Evolutionary conservation across 2,329 filamentous ascomycete genomes (phyloP).

Genomic region (Botrytis fragariae): DNA sequence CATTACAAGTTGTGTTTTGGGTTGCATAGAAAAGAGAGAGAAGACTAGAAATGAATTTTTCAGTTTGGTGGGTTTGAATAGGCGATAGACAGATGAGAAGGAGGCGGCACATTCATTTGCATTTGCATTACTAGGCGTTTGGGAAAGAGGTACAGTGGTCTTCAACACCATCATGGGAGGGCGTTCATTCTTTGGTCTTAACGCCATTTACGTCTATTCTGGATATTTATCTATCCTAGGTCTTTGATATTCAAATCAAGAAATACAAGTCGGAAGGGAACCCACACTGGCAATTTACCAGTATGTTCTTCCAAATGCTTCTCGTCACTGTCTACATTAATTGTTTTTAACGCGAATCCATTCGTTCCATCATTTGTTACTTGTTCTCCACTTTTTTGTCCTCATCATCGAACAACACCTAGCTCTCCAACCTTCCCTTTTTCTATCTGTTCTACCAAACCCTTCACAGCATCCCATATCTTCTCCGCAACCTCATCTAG

Average conservation of each 20-base stretch:
- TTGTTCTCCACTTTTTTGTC: background rate
- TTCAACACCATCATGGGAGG: constrained; percentile 37
- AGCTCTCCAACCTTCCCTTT: constrained; percentile 37
- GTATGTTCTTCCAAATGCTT: background rate
- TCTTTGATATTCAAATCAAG: background rate
- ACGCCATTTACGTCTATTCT: constrained; percentile 32
- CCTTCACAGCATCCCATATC: constrained; percentile 39
- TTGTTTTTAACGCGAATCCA: background rate
- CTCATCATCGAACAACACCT: constrained; percentile 1
- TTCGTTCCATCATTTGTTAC: background rate
- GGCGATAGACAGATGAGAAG: constrained; percentile 37
- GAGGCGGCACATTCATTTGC: constrained; percentile 17
- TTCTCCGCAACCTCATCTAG: constrained; percentile 56
- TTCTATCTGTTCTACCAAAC: constrained; percentile 48
- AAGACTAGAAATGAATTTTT: constrained; percentile 97
- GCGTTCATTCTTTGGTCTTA: constrained; percentile 38
- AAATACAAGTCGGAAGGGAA: background rate
- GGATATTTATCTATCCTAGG: constrained; percentile 17
- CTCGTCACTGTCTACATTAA: background rate
- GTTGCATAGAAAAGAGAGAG: constrained; percentile 85
- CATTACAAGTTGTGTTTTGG: constrained; percentile 96
- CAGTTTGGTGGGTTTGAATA: constrained; percentile 69
- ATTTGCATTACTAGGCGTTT: constrained; percentile 29
- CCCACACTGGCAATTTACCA: background rate
- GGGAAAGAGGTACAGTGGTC: constrained; percentile 31